Base-by-base conservation (phyloP, 306 rosid genomes). In the Cicer cuneatum region DNA sequence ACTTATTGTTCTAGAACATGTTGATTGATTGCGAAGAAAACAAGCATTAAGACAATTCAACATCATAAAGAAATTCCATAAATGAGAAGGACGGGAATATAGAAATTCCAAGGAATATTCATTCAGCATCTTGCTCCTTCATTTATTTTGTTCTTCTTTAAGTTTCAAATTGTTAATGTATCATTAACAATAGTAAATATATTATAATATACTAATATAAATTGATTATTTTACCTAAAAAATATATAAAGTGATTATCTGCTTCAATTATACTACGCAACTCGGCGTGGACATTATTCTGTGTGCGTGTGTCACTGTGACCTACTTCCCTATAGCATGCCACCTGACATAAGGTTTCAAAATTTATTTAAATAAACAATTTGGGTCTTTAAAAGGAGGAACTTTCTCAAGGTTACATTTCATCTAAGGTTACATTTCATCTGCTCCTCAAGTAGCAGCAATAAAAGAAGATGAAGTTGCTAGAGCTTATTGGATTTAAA, bases 41-140 rank as follows among this genome's bases (percentile, higher is more conserved):
- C 54, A 76, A 56, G 68, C 8, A 14, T 53, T 14, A 54, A 52
- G 14, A 53, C 1, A 15, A 53, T 41, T 69, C 47, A 14, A 65
- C 7, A 14, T 56, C 41, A 41, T n/a, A 57, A 12, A 37, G 46
- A n/a, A 59, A 46, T 3, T 57, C 63, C 52, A 8, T 10, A 45
- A 49, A 61, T 49, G 76, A 70, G 61, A 71, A 62, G 10, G 7
- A 40, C 10, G 10, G 19, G 48, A 42, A 2, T 29, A 16, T 29
- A 63, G 61, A 67, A 42, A 42, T 42, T 52, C 51, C 33, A 33
- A 42, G 14, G 83, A 6, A 65, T 79, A 79, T 79, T 79, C 79
- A 56, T 66, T 57, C 45, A 56, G 74, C 78, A 72, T 56, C 11
- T 1, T 41, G 9, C 49, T 40, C 24, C 43, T 39, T 47, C 46